These are phyloP conservation scores for Grigorovia transvaalensis DNA, from an alignment of 805 yeast genomes.

Conservation along the genomic window DNA sequence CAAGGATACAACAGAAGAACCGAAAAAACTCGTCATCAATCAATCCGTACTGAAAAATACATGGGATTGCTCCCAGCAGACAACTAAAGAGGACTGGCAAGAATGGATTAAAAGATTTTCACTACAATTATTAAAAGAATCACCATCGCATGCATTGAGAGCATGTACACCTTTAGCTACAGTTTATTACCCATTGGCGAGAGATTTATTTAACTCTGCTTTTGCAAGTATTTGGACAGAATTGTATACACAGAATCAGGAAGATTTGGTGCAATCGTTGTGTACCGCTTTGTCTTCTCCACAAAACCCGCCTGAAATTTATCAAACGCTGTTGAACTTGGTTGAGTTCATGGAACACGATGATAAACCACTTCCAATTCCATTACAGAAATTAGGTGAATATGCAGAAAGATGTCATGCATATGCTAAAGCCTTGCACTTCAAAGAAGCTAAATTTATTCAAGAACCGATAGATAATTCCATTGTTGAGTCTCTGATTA, in stretches of 20 bases:
- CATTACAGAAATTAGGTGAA: constrained; percentile 74
- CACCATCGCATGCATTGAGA: constrained; percentile 85
- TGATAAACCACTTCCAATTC: constrained; percentile 82
- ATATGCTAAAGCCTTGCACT: constrained; percentile 90
- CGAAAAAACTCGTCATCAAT: constrained; percentile 63
- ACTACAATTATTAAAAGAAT: constrained; percentile 74
- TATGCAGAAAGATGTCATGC: constrained; percentile 93
- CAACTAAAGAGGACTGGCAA: constrained; percentile 91
- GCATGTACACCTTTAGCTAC: constrained; percentile 85
- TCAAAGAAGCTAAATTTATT: constrained; percentile 86
- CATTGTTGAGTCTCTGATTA: constrained; percentile 80
- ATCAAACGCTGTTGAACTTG: constrained; percentile 74
- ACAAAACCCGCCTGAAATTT: constrained; percentile 87
- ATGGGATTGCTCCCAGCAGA: constrained; percentile 85
- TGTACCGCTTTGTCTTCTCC: constrained; percentile 81
- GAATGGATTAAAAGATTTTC: constrained; percentile 85
- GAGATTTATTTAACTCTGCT: constrained; percentile 81
- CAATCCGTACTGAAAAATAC: constrained; percentile 57
- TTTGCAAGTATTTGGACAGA: constrained; percentile 92
- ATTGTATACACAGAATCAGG: constrained; percentile 77
- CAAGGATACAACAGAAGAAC: constrained; percentile 30
- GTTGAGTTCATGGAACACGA: constrained; percentile 97
- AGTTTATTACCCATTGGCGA: constrained; percentile 74
- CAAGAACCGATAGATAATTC: constrained; percentile 78
- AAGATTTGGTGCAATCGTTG: constrained; percentile 72